Base-by-base conservation (phyloP, 83 land plant species). In the Diphasiastrum complanatum region DNA sequence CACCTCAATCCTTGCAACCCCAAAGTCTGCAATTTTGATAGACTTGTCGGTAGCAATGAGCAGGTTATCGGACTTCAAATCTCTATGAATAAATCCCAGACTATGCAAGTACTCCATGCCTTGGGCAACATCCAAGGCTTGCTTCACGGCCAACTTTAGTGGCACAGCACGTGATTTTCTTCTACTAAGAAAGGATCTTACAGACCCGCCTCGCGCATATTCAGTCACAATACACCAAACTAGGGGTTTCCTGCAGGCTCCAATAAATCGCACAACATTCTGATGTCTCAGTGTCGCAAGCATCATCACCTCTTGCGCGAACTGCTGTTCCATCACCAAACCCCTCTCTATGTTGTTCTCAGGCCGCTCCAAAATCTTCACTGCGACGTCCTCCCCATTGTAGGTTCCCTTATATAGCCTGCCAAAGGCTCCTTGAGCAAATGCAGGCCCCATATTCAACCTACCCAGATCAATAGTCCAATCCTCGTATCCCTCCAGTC, bases 211-310 rank as follows among this genome's bases (percentile, higher is more conserved):
- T 63, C 72, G 72, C n/a, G 84, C 82, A 72, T 84, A 81, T 63
- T 84, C 88, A 19, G 84, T 84, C 47, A 84, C 82, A 57, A 84
- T 81, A 67, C 88, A 84, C 84, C 84, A 84, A 2, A 81, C 82
- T 75, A 81, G 45, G 4, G 76, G 75, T 36, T 81, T 84, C 32
- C 79, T 74, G 26, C 88, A 84, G 3, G 84, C 84, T 2, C 82
- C 84, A 64, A 84, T 75, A 53, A 81, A 81, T 25, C 82, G 68
- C 30, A 84, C 84, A 60, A 84, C 80, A 52, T 84, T 84, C 40
- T 75, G 79, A 47, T 81, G 88, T 64, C 51, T 78, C 41, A 78
- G 69, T 6, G 77, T 76, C 12, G 80, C 84, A 45, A 84, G 71
- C 82, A 84, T 81, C 52, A 61, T 73, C 35, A 84, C 82, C 45